Conservation (phyloP, 2,329 filamentous ascomycete species). For the Penicillium thymicola region DNA sequence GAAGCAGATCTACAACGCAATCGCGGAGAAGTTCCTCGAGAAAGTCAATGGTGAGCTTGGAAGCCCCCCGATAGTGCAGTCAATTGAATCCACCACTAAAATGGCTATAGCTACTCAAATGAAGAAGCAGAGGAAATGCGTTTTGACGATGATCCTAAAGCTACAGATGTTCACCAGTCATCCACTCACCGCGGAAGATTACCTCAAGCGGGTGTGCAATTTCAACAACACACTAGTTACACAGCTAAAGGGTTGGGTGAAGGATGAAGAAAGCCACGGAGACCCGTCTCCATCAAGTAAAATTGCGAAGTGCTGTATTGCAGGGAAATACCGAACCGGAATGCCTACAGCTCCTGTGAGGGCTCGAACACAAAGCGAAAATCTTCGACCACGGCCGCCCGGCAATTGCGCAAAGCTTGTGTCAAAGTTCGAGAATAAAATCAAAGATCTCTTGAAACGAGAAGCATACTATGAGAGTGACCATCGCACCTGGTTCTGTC, state of each 20-base stretch:
- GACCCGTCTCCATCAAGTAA: not conserved
- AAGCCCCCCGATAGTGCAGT: not conserved
- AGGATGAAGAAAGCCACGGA: not conserved
- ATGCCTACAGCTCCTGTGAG: not conserved
- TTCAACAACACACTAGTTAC: not conserved
- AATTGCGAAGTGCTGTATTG: not conserved
- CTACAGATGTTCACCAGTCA: not conserved
- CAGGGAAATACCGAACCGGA: not conserved
- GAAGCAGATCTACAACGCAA: not conserved
- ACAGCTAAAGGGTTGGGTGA: not conserved
- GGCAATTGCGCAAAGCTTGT: not conserved
- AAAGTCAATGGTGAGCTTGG: not conserved
- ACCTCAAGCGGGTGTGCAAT: not conserved
- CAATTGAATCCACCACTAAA: not conserved
- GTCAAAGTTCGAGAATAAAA: not conserved
- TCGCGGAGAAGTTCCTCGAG: not conserved
- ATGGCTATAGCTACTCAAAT: not conserved
- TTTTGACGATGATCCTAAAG: not conserved
- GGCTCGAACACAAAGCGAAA: not conserved
- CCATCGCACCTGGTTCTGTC: not conserved
- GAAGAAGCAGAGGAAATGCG: not conserved
- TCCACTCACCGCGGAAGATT: not conserved
- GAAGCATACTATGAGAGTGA: not conserved
- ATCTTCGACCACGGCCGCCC: not conserved
- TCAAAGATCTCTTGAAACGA: not conserved